Conservation (phyloP, 106 monocot genomes). For the Dendrobium officinale region DNA sequence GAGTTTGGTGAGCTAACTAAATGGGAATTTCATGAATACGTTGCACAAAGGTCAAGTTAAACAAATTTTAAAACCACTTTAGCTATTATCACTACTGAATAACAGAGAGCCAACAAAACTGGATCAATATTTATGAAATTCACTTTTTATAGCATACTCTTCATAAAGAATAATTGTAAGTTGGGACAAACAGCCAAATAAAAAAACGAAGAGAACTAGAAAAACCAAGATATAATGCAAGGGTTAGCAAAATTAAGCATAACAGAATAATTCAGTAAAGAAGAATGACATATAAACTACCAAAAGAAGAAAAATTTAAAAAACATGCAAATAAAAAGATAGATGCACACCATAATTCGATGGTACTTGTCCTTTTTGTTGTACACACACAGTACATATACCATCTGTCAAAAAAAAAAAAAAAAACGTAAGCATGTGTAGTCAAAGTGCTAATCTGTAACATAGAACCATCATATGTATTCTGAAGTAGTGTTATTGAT, state of each 20-base stretch:
- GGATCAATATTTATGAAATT: neutral
- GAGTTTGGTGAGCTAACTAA: neutral
- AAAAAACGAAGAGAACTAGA: neutral
- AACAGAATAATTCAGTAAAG: neutral
- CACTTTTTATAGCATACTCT: neutral
- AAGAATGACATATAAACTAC: neutral
- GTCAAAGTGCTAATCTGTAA: neutral
- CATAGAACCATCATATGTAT: neutral
- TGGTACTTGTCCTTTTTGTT: constrained; percentile 90
- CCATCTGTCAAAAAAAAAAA: constrained; percentile 36
- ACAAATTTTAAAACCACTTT: neutral
- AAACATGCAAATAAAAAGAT: neutral
- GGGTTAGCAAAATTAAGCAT: neutral
- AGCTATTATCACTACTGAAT: neutral
- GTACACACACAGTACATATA: constrained; percentile 81
- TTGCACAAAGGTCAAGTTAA: neutral
- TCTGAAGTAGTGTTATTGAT: neutral
- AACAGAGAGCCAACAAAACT: neutral
- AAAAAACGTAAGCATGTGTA: neutral
- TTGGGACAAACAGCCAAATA: neutral
- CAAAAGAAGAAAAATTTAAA: neutral
- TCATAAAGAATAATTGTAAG: neutral
- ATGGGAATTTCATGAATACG: neutral
- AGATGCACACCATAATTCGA: constrained; percentile 54
- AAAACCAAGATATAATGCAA: neutral